These are phyloP conservation scores for Tolypocladium paradoxum DNA, from an alignment of 2,329 filamentous ascomycete species.

Conservation along the genomic window DNA sequence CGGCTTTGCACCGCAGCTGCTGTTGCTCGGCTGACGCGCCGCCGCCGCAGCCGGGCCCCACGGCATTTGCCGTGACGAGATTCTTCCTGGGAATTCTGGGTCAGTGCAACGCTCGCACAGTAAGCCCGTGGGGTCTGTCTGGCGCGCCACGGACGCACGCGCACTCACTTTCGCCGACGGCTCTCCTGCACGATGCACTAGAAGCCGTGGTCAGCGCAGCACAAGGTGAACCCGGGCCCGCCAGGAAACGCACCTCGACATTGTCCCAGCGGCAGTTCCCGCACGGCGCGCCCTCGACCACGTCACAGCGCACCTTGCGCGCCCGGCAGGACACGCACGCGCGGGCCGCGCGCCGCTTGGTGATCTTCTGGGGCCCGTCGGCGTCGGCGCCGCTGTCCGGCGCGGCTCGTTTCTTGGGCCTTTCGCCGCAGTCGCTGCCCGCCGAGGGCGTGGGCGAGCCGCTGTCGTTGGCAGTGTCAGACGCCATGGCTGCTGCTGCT, in stretches of 20 bases:
- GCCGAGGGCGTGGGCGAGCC: conserved; percentile 18
- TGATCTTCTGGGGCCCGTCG: conserved; percentile 33
- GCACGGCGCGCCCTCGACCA: conserved; percentile 78
- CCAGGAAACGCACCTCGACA: conserved; percentile 48
- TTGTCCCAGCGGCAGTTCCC: conserved; percentile 78
- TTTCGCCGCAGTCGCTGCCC: conserved; percentile 12
- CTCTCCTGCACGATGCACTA: conserved; percentile 66
- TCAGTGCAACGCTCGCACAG: conserved; percentile 9
- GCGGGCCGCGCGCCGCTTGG: conserved; percentile 78
- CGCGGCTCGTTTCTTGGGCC: conserved; percentile 22
- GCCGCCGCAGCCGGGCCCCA: conserved; percentile 13
- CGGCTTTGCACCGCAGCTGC: conserved; percentile 6
- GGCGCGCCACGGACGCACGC: background rate
- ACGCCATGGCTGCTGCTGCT: conserved; percentile 9
- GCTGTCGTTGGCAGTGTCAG: conserved; percentile 14
- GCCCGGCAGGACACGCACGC: conserved; percentile 83
- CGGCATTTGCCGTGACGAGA: conserved; percentile 27
- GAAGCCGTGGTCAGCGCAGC: background rate
- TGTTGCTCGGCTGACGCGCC: conserved; percentile 29
- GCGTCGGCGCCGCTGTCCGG: conserved; percentile 11
- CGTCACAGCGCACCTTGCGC: conserved; percentile 88
- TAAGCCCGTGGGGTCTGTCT: background rate
- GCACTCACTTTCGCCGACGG: conserved; percentile 77
- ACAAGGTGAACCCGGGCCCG: too few species aligned
- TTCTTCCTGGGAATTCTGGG: conserved; percentile 28